Evolutionary conservation across 345 rosid species (phyloP).

Genomic region (Brassica juncea): DNA sequence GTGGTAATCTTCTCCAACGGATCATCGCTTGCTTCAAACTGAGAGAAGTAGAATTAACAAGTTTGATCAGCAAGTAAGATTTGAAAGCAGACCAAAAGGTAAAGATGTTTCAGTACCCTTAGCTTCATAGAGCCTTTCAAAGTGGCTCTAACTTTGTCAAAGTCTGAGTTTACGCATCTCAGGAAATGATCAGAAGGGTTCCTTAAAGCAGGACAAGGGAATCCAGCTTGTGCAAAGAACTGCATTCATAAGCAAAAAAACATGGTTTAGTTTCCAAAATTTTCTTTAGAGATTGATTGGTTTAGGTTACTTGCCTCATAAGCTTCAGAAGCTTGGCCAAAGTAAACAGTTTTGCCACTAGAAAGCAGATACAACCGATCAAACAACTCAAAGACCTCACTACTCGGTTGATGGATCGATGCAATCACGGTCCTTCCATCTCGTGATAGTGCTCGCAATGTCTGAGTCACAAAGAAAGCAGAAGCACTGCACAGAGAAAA

Average conservation of each 20-base stretch:
- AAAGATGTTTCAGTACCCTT: conserved; percentile 46
- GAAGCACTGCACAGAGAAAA: conserved; percentile 66
- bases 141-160: conserved; percentile 93
- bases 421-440: conserved; percentile 97
- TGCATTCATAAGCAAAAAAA: conserved; percentile 29
- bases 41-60: conserved; percentile 18
- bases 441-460: conserved; percentile 75
- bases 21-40: conserved; percentile 77
- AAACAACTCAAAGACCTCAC: conserved; percentile 93
- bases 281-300: background rate
- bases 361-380: conserved; percentile 85
- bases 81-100: conserved; percentile 6
- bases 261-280: background rate
- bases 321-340: conserved; percentile 82
- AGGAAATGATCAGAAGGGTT: conserved; percentile 97
- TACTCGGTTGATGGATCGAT: conserved; percentile 93
- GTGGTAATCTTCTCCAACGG: conserved; percentile 87
- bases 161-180: conserved; percentile 87
- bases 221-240: conserved; percentile 98
- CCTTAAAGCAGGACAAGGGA: conserved; percentile 93
- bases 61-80: conserved; percentile 5
- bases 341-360: conserved; percentile 88
- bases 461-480: conserved; percentile 95
- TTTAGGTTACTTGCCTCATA: conserved; percentile 63
- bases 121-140: conserved; percentile 91